These are phyloP conservation scores for Chrysopogon serrulatus DNA, from an alignment of 176 grass and related monocot species.

Conservation along the genomic window DNA sequence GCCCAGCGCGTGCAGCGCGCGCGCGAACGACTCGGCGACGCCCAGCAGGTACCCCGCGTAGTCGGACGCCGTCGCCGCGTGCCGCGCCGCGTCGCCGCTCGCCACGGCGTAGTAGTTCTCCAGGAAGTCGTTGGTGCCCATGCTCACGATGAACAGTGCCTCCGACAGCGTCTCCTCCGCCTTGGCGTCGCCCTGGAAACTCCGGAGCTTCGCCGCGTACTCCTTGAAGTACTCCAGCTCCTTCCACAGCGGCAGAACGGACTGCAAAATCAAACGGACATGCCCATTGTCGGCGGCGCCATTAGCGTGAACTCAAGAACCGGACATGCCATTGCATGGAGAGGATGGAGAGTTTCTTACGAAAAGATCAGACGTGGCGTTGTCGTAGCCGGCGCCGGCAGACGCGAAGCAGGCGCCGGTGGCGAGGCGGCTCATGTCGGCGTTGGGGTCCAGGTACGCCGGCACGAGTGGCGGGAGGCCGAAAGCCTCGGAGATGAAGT, in stretches of 20 bases:
- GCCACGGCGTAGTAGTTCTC: constrained; percentile 44
- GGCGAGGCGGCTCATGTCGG: background rate
- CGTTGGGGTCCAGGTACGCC: background rate
- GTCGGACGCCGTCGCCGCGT: background rate
- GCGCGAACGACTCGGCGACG: constrained; percentile 15
- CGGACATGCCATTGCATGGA: no score
- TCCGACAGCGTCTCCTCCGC: constrained; percentile 30
- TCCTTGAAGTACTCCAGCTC: constrained; percentile 67
- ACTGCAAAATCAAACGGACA: constrained; percentile 6
- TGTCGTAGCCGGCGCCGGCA: background rate
- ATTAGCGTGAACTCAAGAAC: no score
- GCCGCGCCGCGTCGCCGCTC: background rate
- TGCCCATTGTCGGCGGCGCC: background rate
- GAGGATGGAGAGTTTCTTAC: constrained; percentile 15
- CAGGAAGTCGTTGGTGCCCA: constrained; percentile 80
- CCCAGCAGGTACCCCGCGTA: constrained; percentile 50
- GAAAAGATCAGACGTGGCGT: constrained; percentile 53
- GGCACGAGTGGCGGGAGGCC: background rate
- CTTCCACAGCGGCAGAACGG: constrained; percentile 40
- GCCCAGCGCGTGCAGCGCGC: constrained; percentile 38
- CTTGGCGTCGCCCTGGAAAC: constrained; percentile 24
- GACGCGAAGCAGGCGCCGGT: background rate
- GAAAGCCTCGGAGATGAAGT: background rate
- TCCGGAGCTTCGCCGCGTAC: constrained; percentile 37
- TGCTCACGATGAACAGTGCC: constrained; percentile 60